Percentiles rank a stretch among this genome's conserved stretches.
These are phyloP conservation scores for Macadamia tetraphylla DNA, from an alignment of 164 flowering plant species.

Conservation along the genomic window DNA sequence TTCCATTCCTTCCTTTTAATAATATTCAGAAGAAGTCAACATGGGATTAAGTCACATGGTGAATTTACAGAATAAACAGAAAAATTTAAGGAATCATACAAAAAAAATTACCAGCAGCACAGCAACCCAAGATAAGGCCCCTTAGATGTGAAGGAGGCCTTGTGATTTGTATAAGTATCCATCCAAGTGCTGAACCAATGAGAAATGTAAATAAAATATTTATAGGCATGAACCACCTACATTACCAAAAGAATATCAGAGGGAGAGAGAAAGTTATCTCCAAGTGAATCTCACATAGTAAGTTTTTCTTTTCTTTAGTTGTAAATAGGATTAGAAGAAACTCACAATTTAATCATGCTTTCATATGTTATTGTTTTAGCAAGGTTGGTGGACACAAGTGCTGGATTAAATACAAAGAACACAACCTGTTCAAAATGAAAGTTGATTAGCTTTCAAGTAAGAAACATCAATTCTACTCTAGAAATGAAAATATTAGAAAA, in stretches of 20 bases:
- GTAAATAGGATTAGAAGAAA: constrained; percentile 5
- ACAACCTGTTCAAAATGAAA: constrained; percentile 43
- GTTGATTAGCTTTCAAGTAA: background rate
- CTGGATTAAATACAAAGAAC: constrained; percentile 67
- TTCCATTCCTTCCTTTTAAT: too few species aligned
- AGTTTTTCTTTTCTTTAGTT: background rate
- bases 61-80: background rate
- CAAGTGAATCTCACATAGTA: background rate
- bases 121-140: constrained; percentile 71
- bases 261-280: background rate
- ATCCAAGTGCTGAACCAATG: constrained; percentile 66
- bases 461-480: background rate
- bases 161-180: constrained; percentile 48
- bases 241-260: background rate
- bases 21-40: background rate
- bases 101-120: constrained; percentile 63
- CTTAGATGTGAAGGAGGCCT: constrained; percentile 56
- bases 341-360: constrained; percentile 55
- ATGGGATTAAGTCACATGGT: background rate
- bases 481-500: background rate
- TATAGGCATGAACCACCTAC: constrained; percentile 96
- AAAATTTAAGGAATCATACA: background rate
- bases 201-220: constrained; percentile 64
- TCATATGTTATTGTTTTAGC: constrained; percentile 53
- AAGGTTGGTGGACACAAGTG: constrained; percentile 51